phyloP scores from a whole-genome alignment of 2,329 filamentous ascomycete genomes.

The Coniochaeta sp. region DNA sequence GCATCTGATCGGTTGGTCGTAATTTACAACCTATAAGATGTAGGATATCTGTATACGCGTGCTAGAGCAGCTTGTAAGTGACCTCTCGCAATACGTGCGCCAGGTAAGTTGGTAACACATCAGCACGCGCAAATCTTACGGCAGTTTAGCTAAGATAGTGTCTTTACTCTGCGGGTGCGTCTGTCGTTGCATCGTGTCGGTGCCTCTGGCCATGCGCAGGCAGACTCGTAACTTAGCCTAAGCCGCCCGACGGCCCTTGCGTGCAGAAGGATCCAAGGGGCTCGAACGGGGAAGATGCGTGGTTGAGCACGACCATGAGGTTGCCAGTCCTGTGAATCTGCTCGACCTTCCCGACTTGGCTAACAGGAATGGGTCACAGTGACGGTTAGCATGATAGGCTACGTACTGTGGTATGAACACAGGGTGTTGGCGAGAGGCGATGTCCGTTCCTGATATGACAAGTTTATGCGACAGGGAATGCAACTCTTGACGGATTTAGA shows the following conservation, averaged over 20 bases:
- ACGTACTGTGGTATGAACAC: not conserved
- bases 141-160: not conserved
- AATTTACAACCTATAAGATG: not conserved
- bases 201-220: not conserved
- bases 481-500: not conserved
- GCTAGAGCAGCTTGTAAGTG: not conserved
- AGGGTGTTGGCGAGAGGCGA: not conserved
- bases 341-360: not conserved
- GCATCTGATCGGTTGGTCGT: not conserved
- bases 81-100: not conserved
- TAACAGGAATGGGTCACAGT: too few species aligned
- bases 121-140: not conserved
- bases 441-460: not conserved
- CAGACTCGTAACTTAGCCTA: not conserved
- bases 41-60: not conserved
- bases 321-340: not conserved
- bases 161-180: not conserved
- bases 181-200: not conserved
- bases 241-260: not conserved
- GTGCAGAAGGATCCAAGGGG: not conserved
- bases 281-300: not conserved
- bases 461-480: not conserved
- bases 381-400: too few species aligned
- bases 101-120: not conserved
- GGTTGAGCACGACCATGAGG: not conserved